These are phyloP conservation scores for Centrapalus pauciflorus DNA, from an alignment of 129 eudicot species.

Conservation along the genomic window DNA sequence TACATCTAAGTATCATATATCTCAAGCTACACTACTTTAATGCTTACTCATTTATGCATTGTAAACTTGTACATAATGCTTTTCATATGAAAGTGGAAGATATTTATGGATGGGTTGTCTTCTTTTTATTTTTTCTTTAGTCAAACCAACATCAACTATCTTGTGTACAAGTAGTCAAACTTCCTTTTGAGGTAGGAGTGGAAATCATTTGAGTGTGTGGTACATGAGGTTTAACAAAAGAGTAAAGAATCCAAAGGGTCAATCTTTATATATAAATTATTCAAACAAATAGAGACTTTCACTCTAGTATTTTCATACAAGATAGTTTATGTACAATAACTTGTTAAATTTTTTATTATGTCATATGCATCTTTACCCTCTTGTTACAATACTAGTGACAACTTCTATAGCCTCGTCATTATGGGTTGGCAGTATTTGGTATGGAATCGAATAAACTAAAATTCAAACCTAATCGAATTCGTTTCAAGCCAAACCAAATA, in stretches of 20 bases:
- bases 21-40: conserved; percentile 10
- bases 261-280: no score
- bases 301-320: no score
- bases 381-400: no score
- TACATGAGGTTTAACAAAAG: conserved; percentile 24
- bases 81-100: not conserved
- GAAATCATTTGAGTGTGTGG: conserved; percentile 22
- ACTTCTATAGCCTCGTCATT: no score
- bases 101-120: not conserved
- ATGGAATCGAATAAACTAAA: no score
- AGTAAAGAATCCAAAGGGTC: conserved; percentile 6
- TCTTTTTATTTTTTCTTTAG: not conserved
- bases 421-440: no score
- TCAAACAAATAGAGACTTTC: no score
- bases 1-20: conserved; percentile 9
- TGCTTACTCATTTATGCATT: conserved; percentile 14
- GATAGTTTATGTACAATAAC: no score
- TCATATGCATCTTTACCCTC: no score
- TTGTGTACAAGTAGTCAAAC: conserved; percentile 33
- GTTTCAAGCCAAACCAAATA: no score
- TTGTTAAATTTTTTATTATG: no score
- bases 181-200: conserved; percentile 11
- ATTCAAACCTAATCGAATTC: no score
- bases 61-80: conserved; percentile 6
- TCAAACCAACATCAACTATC: conserved; percentile 13